phyloP scores from a whole-genome alignment of 2,329 filamentous ascomycete species.

The Pseudocercospora macadamiae region DNA sequence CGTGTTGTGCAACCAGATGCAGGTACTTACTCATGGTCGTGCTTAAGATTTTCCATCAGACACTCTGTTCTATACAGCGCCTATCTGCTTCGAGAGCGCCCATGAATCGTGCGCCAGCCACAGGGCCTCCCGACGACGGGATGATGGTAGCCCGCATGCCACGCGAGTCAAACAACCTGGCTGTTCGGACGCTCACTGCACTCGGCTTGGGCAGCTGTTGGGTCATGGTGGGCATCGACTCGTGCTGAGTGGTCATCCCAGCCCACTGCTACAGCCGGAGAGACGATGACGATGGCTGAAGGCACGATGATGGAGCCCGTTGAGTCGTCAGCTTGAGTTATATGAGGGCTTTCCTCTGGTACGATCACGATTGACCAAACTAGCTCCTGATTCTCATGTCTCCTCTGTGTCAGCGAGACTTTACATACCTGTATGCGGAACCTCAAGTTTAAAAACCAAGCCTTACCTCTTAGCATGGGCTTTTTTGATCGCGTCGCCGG shows the following conservation, averaged over 20 bases:
- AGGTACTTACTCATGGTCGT: slow-evolving; percentile 17
- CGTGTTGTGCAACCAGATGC: slow-evolving; percentile 14
- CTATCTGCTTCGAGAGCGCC: slow-evolving; percentile 10
- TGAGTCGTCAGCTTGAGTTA: slow-evolving; percentile 16
- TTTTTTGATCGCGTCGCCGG: slow-evolving; percentile 16
- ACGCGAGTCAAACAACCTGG: slow-evolving; percentile 17
- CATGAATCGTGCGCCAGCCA: slow-evolving; percentile 14
- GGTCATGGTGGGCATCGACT: slow-evolving; percentile 18
- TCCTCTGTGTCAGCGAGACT: slow-evolving; percentile 1
- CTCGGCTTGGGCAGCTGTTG: slow-evolving; percentile 17
- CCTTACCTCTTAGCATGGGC: slow-evolving; percentile 25
- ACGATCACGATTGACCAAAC: slow-evolving; percentile 3
- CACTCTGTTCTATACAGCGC: background rate
- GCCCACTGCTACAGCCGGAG: slow-evolving; percentile 1
- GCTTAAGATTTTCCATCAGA: background rate
- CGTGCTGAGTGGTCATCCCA: slow-evolving; percentile 19
- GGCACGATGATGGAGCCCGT: slow-evolving; percentile 13
- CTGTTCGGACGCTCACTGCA: slow-evolving; percentile 7
- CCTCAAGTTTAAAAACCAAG: slow-evolving; percentile 23
- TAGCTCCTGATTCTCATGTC: slow-evolving; percentile 2
- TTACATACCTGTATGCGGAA: slow-evolving; percentile 14
- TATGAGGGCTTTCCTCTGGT: slow-evolving; percentile 12
- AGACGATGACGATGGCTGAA: slow-evolving; percentile 16
- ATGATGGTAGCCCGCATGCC: slow-evolving; percentile 19
- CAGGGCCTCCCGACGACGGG: slow-evolving; percentile 4